phyloP scores from a whole-genome alignment of 257 asterid genomes.

The Solanum gracilifrons region DNA sequence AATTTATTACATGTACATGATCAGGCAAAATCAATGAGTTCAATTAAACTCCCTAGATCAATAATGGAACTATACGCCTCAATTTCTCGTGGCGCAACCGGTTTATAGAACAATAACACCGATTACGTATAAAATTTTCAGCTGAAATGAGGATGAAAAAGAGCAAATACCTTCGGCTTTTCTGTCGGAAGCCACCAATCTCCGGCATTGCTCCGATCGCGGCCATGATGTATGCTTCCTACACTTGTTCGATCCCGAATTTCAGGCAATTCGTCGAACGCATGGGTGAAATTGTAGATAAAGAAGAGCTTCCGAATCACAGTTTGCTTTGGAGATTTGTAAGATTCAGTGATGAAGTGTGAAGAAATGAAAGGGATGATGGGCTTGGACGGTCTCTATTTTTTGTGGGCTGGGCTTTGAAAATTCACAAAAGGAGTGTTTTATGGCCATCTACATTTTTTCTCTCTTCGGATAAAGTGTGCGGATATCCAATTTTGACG shows the following conservation, averaged over 20 bases:
- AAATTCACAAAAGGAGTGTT: not conserved
- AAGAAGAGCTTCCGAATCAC: not conserved
- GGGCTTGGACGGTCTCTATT: not conserved
- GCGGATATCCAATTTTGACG: not conserved
- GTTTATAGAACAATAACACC: not conserved
- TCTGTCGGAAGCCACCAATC: not conserved
- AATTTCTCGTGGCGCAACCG: not conserved
- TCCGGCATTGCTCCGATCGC: conserved; percentile 3
- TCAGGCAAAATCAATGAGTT: not conserved
- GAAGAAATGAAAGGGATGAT: not conserved
- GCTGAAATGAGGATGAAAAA: not conserved
- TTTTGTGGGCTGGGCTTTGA: not conserved
- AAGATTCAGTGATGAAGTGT: not conserved
- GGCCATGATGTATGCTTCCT: not conserved
- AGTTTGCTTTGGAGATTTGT: not conserved
- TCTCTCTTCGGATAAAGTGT: not conserved
- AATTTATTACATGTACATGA: not conserved
- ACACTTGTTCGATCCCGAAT: not conserved
- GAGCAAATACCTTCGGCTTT: not conserved
- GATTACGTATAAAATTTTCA: not conserved
- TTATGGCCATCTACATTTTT: not conserved
- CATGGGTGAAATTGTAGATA: not conserved
- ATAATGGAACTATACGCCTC: not conserved
- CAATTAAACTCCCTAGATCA: not conserved
- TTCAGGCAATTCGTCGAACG: not conserved